phyloP scores from a whole-genome alignment of 805 yeast species.

The Zygosaccharomyces lentus region DNA sequence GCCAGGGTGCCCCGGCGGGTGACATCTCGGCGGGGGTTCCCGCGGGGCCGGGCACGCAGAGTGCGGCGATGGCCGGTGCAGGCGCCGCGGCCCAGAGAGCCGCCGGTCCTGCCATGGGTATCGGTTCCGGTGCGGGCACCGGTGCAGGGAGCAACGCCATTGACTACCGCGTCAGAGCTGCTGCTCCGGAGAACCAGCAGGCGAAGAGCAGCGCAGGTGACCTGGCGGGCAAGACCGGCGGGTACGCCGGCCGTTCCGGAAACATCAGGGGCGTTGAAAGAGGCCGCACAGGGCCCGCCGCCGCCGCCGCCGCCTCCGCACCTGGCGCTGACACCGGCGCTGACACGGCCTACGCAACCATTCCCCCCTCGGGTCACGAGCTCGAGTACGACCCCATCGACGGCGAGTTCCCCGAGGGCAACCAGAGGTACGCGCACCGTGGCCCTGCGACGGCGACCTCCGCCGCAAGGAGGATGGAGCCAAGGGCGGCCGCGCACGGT shows the following conservation, averaged over 20 bases:
- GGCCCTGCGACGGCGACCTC: slow-evolving; percentile 5
- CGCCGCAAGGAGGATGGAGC: slow-evolving; percentile 1
- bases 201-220: not conserved
- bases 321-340: too few relatives aligned
- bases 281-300: not conserved
- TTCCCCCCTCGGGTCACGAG: not conserved
- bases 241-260: slow-evolving; percentile 1
- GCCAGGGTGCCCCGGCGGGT: not conserved
- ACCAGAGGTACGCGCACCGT: not conserved
- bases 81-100: slow-evolving; percentile 4
- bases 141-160: not conserved
- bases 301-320: not conserved
- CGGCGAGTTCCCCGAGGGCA: slow-evolving; percentile 1
- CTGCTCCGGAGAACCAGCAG: not conserved
- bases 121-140: not conserved
- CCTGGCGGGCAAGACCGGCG: not conserved
- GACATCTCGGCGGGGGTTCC: not conserved
- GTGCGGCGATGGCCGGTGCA: slow-evolving; percentile 4
- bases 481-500: slow-evolving; percentile 3
- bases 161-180: not conserved
- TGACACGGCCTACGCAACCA: not conserved
- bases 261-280: not conserved
- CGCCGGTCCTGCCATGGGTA: not conserved
- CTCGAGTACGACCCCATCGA: slow-evolving; percentile 2
- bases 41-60: not conserved